Evolutionary conservation across 441 rosid species (phyloP).

Genomic region (Erysimum cheiri): DNA sequence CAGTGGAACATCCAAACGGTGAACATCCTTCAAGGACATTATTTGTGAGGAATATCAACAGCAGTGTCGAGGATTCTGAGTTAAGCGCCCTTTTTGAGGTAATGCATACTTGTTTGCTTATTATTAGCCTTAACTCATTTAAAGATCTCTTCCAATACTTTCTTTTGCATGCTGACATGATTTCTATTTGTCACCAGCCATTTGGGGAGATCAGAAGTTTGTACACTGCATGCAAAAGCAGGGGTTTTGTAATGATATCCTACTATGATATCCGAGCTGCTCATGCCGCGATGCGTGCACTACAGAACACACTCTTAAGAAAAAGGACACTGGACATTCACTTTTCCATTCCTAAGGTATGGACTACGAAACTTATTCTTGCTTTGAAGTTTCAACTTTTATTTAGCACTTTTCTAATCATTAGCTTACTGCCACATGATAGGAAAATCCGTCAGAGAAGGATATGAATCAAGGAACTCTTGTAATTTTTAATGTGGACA

Average conservation of each 20-base stretch:
- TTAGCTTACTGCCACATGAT: constrained; percentile 28
- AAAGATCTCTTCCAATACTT: background rate
- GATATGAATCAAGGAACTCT: constrained; percentile 91
- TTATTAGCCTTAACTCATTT: background rate
- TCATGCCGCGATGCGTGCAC: constrained; percentile 85
- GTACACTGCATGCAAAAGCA: constrained; percentile 89
- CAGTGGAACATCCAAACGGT: constrained; percentile 87
- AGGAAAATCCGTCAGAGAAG: constrained; percentile 95
- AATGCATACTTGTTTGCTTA: constrained; percentile 16
- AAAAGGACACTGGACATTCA: constrained; percentile 88
- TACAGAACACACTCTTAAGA: constrained; percentile 82
- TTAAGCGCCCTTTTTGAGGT: constrained; percentile 85
- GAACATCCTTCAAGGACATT: constrained; percentile 93
- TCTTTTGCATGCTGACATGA: constrained; percentile 35
- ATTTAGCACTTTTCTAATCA: constrained; percentile 28
- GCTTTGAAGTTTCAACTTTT: constrained; percentile 14
- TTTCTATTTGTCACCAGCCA: constrained; percentile 56
- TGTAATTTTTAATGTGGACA: constrained; percentile 83
- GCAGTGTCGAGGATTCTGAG: constrained; percentile 85
- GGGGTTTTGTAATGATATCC: constrained; percentile 94
- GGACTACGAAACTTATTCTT: constrained; percentile 19
- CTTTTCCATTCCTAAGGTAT: constrained; percentile 91
- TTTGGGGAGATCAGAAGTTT: constrained; percentile 90
- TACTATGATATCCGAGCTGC: constrained; percentile 90
- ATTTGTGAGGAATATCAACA: constrained; percentile 87